Base-by-base conservation (phyloP, 192 early-diverging fungal species). In the Kickxella alabastrina region DNA sequence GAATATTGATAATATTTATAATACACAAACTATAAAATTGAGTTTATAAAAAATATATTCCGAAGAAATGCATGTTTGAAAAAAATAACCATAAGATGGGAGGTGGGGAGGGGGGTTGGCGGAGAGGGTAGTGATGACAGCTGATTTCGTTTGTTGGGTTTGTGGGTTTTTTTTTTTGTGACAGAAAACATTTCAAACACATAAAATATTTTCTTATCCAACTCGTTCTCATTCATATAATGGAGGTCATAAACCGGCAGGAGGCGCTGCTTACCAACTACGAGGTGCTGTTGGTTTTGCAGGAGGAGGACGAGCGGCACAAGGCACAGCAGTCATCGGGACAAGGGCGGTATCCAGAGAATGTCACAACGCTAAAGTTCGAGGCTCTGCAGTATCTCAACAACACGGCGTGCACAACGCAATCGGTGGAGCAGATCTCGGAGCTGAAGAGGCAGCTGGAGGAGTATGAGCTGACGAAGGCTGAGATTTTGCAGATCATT, bases 401-500 rank as follows among this genome's bases (percentile, higher is more conserved):
- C 10, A 48, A 57, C 10, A 79, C 81, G 22, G 77, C 89, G 4
- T 80, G 79, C 41, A 43, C 80, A 24, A 79, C 75, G 29, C 87
- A 89, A 61, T 69, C 74, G 18, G 54, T 57, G 10, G 70, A 69
- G 1, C 79, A 82, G 46, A 62, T 91, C 14, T 22, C 51, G 10
- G 28, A 24, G 3, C 54, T 84, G 34, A 77, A 85, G 45, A 43
- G 52, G 18, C 59, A 49, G 3, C 52, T 91, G 24, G 40, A 35
- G 23, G 29, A 28, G 3, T 82, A 63, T 32, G 60, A 81, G 26
- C 52, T 92, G 42, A 89, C 85, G 40, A 85, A 84, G 57, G 86
- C 77, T 3, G 90, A 92, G 49, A 74, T 81, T 0, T 64, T 92
- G 35, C 87, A 88, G 68, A 82, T 91, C 19, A 52, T 88, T 54